Evolutionary conservation across 164 flowering plant genomes (phyloP).

Genomic region (Annona cherimola): DNA sequence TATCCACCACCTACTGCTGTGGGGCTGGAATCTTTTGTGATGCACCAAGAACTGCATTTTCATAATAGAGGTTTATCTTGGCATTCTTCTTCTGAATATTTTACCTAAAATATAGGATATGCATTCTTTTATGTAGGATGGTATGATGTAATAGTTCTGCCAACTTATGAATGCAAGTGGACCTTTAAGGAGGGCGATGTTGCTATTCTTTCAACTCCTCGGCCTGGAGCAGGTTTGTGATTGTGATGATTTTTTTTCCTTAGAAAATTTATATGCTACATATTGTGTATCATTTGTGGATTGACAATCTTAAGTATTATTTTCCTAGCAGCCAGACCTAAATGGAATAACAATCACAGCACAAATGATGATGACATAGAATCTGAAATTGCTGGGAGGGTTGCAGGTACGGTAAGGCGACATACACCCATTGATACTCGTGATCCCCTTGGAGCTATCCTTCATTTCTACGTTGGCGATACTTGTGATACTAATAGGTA

Average conservation of each 20-base stretch:
- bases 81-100: too few relatives aligned
- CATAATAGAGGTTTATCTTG: too few relatives aligned
- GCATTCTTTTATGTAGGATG: slow-evolving; percentile 49
- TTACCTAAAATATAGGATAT: neutral
- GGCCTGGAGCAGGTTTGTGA: slow-evolving; percentile 78
- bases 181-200: slow-evolving; percentile 95
- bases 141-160: slow-evolving; percentile 83
- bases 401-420: slow-evolving; percentile 87
- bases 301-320: neutral
- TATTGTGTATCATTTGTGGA: neutral
- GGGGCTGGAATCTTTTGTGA: too few relatives aligned
- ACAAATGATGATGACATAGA: slow-evolving; percentile 46
- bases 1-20: too few relatives aligned
- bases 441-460: slow-evolving; percentile 82
- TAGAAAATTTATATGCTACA: neutral
- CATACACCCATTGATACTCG: slow-evolving; percentile 75
- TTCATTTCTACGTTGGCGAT: slow-evolving; percentile 95
- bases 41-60: too few relatives aligned
- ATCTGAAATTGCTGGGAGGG: slow-evolving; percentile 59
- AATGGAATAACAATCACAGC: slow-evolving; percentile 31
- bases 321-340: slow-evolving; percentile 48
- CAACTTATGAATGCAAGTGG: slow-evolving; percentile 72
- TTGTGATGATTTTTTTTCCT: neutral
- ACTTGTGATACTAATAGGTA: slow-evolving; percentile 67
- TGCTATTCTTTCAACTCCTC: slow-evolving; percentile 77